Evolutionary conservation across 345 rosid species (phyloP).

Genomic region (Geranium brycei): DNA sequence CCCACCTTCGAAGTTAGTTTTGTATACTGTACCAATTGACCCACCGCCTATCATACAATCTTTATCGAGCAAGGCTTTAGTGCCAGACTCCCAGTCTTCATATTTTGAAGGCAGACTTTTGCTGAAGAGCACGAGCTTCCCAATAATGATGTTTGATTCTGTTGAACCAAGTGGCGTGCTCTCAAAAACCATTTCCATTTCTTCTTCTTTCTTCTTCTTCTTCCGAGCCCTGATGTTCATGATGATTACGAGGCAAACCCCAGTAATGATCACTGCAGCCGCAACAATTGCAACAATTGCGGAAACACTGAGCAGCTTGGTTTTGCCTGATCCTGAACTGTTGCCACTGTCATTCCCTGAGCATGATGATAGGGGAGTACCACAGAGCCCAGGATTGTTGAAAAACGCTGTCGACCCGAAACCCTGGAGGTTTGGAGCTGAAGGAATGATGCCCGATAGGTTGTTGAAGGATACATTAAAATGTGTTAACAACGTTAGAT

Average conservation of each 20-base stretch:
- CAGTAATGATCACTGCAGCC: constrained; percentile 64
- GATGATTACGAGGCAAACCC: constrained; percentile 64
- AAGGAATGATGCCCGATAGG: constrained; percentile 66
- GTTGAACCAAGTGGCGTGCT: constrained; percentile 70
- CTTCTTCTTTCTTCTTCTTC: constrained; percentile 30
- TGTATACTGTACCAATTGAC: constrained; percentile 77
- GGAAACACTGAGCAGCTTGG: constrained; percentile 51
- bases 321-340: constrained; percentile 18
- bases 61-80: constrained; percentile 85
- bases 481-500: constrained; percentile 29
- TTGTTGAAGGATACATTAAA: constrained; percentile 70
- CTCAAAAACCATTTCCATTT: constrained; percentile 39
- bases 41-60: constrained; percentile 75
- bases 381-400: constrained; percentile 67
- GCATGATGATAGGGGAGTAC: constrained; percentile 63
- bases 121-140: constrained; percentile 89
- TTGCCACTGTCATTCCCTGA: constrained; percentile 22
- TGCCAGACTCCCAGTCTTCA: constrained; percentile 94
- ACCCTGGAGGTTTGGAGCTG: constrained; percentile 26
- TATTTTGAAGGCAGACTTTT: constrained; percentile 81
- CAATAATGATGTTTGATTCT: constrained; percentile 56
- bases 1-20: constrained; percentile 75
- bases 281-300: constrained; percentile 78
- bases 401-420: constrained; percentile 62
- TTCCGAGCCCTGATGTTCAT: constrained; percentile 69